Evolutionary conservation across 169 alveolate species (phyloP), one percentile per base, ranked within the genome.

Genomic region (Cyclospora cayetanensis): DNA sequence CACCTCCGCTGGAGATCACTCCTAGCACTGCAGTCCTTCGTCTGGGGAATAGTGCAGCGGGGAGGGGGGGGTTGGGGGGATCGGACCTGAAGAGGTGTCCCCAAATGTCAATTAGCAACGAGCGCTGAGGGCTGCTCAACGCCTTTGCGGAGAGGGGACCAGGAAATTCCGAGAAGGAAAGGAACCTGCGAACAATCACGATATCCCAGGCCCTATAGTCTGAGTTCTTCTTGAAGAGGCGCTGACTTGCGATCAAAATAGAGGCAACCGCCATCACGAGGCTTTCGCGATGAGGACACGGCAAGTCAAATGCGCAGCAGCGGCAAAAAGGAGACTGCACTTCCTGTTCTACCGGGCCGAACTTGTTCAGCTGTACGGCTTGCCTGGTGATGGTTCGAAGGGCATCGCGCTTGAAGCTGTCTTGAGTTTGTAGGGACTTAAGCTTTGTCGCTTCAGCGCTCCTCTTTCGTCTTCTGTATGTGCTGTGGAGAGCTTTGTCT

Each of bases 61-160:
- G n/a, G n/a, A n/a, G n/a, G n/a, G n/a, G n/a, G n/a, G 83, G 83
- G 83, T 70, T 70, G 35, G 41, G 35, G 60, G 60, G 11, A 15
- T 46, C 11, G 60, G 25, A 37, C 83, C 83, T 70, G 60, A 70
- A 70, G 22, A 70, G 55, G 42, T 70, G 83, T 37, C 83, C 83
- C 83, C 83, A 70, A 2, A 70, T 70, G 7, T 70, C 83, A 34
- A 70, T 70, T 20, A 70, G 83, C 53, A 70, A 55, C 35, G 83
- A 70, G 2, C 83, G 83, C 60, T 70, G 83, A 35, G 83, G 83
- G 83, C 83, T 70, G n/a, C 83, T 70, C 83, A 70, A 39, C n/a
- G 83, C 83, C 83, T 70, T 70, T 15, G 83, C 83, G 9, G 83
- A 70, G 15, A 70, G 55, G n/a, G 83, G 83, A 9, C 83, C 83